phyloP scores from a whole-genome alignment of 495 filamentous ascomycete species.

The Lentithecium fluviatile region DNA sequence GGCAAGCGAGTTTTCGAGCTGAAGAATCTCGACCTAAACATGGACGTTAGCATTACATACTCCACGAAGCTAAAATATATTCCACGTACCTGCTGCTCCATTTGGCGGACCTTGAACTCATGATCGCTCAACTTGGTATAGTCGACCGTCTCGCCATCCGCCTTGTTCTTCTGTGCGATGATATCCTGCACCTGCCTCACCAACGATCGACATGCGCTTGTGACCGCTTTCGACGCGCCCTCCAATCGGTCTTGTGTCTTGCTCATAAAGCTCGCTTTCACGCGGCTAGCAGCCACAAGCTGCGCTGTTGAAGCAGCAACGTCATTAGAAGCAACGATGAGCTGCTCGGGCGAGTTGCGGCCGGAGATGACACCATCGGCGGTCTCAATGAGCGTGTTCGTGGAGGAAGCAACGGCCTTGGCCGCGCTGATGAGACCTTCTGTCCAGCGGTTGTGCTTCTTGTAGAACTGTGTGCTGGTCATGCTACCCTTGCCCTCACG shows the following conservation, averaged over 20 bases:
- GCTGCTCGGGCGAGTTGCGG: constrained; percentile 90
- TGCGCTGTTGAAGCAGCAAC: constrained; percentile 95
- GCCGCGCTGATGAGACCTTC: constrained; percentile 95
- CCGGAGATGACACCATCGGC: constrained; percentile 91
- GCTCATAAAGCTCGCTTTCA: constrained; percentile 97
- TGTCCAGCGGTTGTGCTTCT: constrained; percentile 98
- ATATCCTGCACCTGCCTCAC: constrained; percentile 93
- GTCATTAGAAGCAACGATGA: constrained; percentile 96
- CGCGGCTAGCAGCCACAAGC: constrained; percentile 89
- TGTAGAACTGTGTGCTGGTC: constrained; percentile 95
- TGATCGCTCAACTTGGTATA: constrained; percentile 82
- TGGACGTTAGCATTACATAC: constrained; percentile 6
- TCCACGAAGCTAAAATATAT: neutral
- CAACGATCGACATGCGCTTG: constrained; percentile 77
- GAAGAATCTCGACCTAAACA: constrained; percentile 86
- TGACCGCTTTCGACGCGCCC: constrained; percentile 88
- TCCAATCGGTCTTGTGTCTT: constrained; percentile 92
- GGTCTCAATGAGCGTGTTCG: constrained; percentile 94
- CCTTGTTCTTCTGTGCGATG: constrained; percentile 78
- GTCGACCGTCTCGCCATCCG: constrained; percentile 78
- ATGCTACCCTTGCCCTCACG: constrained; percentile 85
- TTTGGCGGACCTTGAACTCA: constrained; percentile 97
- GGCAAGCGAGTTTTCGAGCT: constrained; percentile 86
- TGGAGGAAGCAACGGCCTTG: constrained; percentile 88
- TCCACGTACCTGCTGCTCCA: constrained; percentile 93